These are phyloP conservation scores for Pseudomicrostroma phylloplanum DNA, from an alignment of 1,284 basidiomycete species.

Conservation along the genomic window DNA sequence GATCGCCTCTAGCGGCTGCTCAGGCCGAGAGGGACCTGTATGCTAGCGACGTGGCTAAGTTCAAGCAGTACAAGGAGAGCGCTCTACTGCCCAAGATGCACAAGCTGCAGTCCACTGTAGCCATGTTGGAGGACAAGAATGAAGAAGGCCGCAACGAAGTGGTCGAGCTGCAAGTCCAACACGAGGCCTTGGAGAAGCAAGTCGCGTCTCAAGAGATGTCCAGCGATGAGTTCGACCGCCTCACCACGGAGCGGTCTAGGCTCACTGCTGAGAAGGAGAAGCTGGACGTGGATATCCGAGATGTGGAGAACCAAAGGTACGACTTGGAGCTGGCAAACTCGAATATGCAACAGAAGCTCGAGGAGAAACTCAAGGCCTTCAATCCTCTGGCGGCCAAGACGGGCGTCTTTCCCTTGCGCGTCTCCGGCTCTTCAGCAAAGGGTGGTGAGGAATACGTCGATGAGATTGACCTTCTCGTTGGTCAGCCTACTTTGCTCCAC, in stretches of 20 bases:
- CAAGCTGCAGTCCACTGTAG: slow-evolving; percentile 36
- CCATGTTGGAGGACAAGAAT: slow-evolving; percentile 27
- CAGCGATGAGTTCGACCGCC: slow-evolving; percentile 1
- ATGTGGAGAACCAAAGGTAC: neutral
- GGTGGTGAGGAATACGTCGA: neutral
- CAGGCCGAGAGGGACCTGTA: slow-evolving; percentile 36
- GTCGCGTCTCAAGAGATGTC: slow-evolving; percentile 7
- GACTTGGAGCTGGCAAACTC: slow-evolving; percentile 4
- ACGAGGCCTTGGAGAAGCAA: neutral
- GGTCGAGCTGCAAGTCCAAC: neutral
- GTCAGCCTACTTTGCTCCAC: neutral
- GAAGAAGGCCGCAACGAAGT: neutral
- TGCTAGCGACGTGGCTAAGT: slow-evolving; percentile 40
- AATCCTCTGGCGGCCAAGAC: slow-evolving; percentile 6
- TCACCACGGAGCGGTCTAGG: neutral
- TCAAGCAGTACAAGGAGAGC: slow-evolving; percentile 43
- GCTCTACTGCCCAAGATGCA: slow-evolving; percentile 42
- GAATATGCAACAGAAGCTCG: slow-evolving; percentile 3
- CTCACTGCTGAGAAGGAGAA: neutral
- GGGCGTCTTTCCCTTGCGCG: neutral
- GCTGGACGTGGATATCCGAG: neutral
- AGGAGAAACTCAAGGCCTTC: slow-evolving; percentile 10
- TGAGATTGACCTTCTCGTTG: slow-evolving; percentile 3
- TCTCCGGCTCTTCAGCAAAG: neutral
- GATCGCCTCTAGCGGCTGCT: slow-evolving; percentile 39